Evolutionary conservation across 192 early-diverging fungal genomes (phyloP).

Genomic region (Coemansia interrupta): DNA sequence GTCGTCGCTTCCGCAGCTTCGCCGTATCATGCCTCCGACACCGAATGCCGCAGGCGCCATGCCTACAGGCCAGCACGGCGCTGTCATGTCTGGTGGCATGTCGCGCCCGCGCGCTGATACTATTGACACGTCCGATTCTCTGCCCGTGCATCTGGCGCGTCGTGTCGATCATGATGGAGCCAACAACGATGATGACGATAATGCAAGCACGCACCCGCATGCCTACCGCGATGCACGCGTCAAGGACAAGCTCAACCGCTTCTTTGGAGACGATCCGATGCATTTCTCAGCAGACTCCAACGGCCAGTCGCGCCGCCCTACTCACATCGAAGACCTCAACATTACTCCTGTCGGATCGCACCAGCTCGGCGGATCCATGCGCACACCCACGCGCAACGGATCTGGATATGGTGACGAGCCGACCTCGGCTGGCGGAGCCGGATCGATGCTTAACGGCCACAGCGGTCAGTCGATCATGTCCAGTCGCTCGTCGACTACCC

Average conservation of each 20-base stretch:
- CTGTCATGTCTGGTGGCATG: not conserved
- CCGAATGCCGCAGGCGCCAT: not conserved
- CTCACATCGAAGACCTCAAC: constrained; percentile 24
- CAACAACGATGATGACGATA: constrained; percentile 17
- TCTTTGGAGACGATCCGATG: constrained; percentile 60
- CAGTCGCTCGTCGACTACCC: constrained; percentile 29
- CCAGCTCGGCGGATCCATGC: constrained; percentile 16
- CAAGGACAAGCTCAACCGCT: constrained; percentile 57
- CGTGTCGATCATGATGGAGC: constrained; percentile 11
- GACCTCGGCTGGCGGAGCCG: constrained; percentile 9
- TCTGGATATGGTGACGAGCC: constrained; percentile 34
- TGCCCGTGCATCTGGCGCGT: constrained; percentile 41
- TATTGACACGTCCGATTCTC: constrained; percentile 26
- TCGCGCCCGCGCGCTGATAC: constrained; percentile 46
- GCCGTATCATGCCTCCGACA: constrained; percentile 11
- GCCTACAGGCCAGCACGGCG: not conserved
- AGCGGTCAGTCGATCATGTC: constrained; percentile 30
- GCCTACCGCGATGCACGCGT: constrained; percentile 34
- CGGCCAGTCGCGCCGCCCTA: constrained; percentile 21
- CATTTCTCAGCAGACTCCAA: constrained; percentile 10
- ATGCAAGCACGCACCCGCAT: constrained; percentile 1
- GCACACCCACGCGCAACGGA: constrained; percentile 26
- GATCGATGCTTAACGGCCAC: constrained; percentile 11
- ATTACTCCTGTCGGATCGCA: constrained; percentile 31
- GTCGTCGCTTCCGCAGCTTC: constrained; percentile 40